Evolutionary conservation across 2,329 filamentous ascomycete species (phyloP).

Genomic region (Colletotrichum sp.): DNA sequence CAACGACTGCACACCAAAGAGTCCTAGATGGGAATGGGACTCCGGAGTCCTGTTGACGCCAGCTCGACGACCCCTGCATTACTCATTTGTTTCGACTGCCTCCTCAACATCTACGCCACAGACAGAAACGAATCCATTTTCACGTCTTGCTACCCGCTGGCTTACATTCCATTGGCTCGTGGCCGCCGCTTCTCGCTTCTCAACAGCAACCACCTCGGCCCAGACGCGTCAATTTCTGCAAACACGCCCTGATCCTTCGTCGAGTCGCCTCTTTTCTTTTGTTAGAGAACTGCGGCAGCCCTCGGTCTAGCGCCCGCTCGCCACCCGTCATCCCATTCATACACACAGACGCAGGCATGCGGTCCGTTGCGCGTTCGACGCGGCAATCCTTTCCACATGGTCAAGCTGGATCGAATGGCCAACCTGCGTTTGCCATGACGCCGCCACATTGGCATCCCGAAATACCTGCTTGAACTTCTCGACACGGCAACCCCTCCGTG

Average conservation of each 20-base stretch:
- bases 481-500: neutral
- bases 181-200: neutral
- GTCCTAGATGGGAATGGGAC: neutral
- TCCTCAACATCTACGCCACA: neutral
- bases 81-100: neutral
- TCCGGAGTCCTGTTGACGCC: neutral
- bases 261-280: neutral
- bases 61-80: neutral
- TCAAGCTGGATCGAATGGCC: neutral
- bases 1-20: neutral
- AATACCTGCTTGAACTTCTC: neutral
- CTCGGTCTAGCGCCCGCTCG: neutral
- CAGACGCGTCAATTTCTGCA: slow-evolving; percentile 3
- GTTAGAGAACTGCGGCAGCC: neutral
- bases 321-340: neutral
- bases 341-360: slow-evolving; percentile 5
- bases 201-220: neutral
- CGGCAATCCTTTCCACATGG: neutral
- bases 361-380: neutral
- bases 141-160: neutral
- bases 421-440: neutral
- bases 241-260: neutral
- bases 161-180: neutral
- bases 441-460: neutral
- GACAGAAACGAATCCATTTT: neutral